Base-by-base conservation (phyloP, 148 eudicot genomes). In the Heliamphora exappendiculata region DNA sequence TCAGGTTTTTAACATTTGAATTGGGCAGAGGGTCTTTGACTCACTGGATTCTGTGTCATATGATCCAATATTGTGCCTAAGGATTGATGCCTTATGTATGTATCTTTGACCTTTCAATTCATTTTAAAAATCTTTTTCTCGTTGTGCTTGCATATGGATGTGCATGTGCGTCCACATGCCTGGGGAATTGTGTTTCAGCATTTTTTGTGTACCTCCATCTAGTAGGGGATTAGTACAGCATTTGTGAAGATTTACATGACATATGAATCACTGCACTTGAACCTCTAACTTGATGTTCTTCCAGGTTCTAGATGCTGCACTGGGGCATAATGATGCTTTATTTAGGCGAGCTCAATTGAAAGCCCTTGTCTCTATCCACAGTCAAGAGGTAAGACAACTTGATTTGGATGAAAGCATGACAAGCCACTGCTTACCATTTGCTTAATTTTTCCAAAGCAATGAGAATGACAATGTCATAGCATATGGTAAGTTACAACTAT, bases 281-380 rank as follows among this genome's bases (percentile, higher is more conserved):
- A 29, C 24, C 7, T 64, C 54, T 22, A 45, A 22, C 49, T 75
- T 72, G 13, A 41, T 81, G 69, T 42, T 54, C 78, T 78, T 73
- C 67, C 85, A 90, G 97, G 82, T 93, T 78, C 85, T 93, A 70
- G 97, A 93, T 84, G 85, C 47, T 72, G 82, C 87, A 64, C 81
- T 93, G 78, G 98, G 98, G 31, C 98, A 89, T 76, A 74, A 86
- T 77, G 89, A 89, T 75, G 91, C 89, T 28, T 81, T 94, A 66
- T 94, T 94, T 74, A 91, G 98, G 74, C 88, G 98, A 71, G 95
- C 97, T 74, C 98, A 94, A 53, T 77, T 94, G 75, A 94, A 94
- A 81, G 98, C 98, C 66, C 93, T 94, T 67, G 98, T 94, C 51
- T 86, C 91, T 74, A 94, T 94, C 68, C 97, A 94, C 33, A 77